Base-by-base conservation (phyloP, 2,329 filamentous ascomycete genomes). In the Claviceps purpurea region DNA sequence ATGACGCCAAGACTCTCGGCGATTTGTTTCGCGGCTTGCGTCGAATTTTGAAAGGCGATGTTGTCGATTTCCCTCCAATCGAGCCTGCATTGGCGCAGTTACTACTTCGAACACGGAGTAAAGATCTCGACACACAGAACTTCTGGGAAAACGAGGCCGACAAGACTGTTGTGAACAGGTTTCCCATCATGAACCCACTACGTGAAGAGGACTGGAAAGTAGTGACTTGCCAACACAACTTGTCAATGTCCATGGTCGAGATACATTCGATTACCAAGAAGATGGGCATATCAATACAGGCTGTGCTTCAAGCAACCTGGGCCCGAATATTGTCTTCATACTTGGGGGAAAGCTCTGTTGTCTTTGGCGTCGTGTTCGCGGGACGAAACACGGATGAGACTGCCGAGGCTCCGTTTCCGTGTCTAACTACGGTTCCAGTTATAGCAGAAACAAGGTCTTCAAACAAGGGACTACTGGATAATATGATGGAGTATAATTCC, bases 291-390 rank as follows among this genome's bases (percentile, higher is more conserved):
- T 87, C 87, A 0, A 65, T 94, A 13, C 89, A 94, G 65, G 82
- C 84, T 3, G 76, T 81, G 1, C 77, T 87, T 0, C 85, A 95
- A 64, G 84, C 82, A 3, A 79, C 87, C 2, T 96, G 90, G 90
- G 76, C 84, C 2, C 75, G 81, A 7, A 61, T 96, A 0, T 72
- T 96, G 0, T 75, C 85, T 0, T 78, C 82, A 0, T 95, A 95
- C 60, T 75, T 83, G 14, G 89, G 89, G 1, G 89, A 95, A 61
- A 61, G 70, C 2, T 75, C 75, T 5, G 82, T 93, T 0, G 83
- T 84, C 0, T 95, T 93, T 63, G 91, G 90, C 0, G 74, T 86
- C 14, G 87, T 90, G 0, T 72, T 95, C 7, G 90, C 90, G 8
- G 89, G 89, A 1, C 75, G 89, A 38, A 81, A 76, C 3, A 74